Evolutionary conservation across 345 rosid genomes (phyloP).

Genomic region (Trapa incisa): DNA sequence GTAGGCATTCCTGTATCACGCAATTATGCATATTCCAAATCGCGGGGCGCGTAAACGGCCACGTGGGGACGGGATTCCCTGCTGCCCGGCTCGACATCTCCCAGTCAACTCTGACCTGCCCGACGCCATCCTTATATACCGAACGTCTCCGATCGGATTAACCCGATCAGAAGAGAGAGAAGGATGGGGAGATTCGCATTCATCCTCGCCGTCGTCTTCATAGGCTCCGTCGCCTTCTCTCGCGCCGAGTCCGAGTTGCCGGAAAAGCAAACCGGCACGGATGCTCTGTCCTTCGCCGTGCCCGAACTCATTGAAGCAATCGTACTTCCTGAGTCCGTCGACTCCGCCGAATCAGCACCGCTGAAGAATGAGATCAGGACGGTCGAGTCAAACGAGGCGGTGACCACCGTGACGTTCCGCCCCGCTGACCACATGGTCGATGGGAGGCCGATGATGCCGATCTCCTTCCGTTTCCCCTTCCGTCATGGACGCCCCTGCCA

Average conservation of each 20-base stretch:
- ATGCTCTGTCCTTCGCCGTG: neutral
- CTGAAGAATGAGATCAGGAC: neutral
- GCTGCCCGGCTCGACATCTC: neutral
- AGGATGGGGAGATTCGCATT: constrained; percentile 22
- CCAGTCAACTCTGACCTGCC: neutral
- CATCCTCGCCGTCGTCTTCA: constrained; percentile 13
- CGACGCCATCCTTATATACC: neutral
- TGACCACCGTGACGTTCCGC: constrained; percentile 2
- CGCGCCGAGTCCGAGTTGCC: constrained; percentile 4
- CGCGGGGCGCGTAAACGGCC: neutral
- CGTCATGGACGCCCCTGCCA: neutral
- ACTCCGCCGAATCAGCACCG: neutral
- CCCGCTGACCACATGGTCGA: constrained; percentile 18
- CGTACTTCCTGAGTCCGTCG: neutral
- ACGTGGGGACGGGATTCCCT: neutral
- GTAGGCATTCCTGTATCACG: neutral
- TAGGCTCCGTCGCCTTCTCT: constrained; percentile 13
- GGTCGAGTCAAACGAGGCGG: neutral
- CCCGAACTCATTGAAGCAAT: neutral
- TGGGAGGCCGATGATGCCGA: constrained; percentile 1
- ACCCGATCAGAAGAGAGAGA: neutral
- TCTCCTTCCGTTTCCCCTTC: constrained; percentile 2
- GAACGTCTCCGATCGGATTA: neutral
- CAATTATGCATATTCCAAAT: too few relatives aligned
- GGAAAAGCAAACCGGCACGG: neutral